Evolutionary conservation across 768 basidiomycete genomes (phyloP).

Genomic region (Kwoniella pini): DNA sequence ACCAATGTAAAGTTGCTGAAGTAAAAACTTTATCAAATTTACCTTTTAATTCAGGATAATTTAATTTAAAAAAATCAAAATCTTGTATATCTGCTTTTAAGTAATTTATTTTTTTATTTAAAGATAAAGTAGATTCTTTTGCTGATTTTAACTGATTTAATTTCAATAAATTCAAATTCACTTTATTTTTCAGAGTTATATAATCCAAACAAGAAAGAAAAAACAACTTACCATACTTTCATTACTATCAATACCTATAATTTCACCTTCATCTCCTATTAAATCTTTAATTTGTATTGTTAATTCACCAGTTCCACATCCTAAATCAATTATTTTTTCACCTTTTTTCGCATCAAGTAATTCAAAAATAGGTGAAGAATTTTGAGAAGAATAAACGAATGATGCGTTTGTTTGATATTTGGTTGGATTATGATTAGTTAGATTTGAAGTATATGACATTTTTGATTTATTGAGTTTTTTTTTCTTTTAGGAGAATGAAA

Average conservation of each 20-base stretch:
- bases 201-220: neutral
- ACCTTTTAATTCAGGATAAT: conserved; percentile 31
- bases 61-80: conserved; percentile 55
- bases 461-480: too few relatives aligned
- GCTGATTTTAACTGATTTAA: too few relatives aligned
- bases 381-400: conserved; percentile 67
- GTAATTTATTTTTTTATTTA: too few relatives aligned
- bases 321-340: conserved; percentile 63
- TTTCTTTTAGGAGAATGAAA: too few relatives aligned
- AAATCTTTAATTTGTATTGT: conserved; percentile 63
- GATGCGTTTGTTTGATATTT: conserved; percentile 66
- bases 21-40: conserved; percentile 76
- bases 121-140: too few relatives aligned
- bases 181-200: too few relatives aligned
- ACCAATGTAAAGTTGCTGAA: conserved; percentile 82
- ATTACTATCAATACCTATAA: conserved; percentile 71
- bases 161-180: too few relatives aligned
- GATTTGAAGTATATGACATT: conserved; percentile 21
- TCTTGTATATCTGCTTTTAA: conserved; percentile 52
- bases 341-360: conserved; percentile 67
- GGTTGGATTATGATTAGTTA: conserved; percentile 56
- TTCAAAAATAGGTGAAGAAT: conserved; percentile 60
- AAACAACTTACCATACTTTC: conserved; percentile 66
- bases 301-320: conserved; percentile 81
- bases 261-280: conserved; percentile 56